Evolutionary conservation across 805 yeast species (phyloP), one percentile per base, ranked within the genome.

Genomic region (Lipomyces spencermartinsiae): DNA sequence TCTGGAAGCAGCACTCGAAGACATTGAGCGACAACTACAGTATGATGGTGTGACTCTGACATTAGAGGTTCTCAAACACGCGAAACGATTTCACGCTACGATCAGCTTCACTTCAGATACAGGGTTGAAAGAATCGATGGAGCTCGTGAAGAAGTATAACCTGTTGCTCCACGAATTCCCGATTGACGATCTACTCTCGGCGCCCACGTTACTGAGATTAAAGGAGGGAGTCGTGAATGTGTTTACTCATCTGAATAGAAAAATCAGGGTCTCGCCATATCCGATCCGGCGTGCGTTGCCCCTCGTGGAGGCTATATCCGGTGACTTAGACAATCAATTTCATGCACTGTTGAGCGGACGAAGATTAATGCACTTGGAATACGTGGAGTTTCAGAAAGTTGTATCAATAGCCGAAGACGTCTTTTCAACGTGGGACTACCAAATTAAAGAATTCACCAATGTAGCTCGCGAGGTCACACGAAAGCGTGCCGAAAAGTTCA

Each of bases 51-150:
- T 92, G 1, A 79, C 78, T 25, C 76, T 84, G 8, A 86, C 95
- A 0, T 77, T 92, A 14, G 86, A 84, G 0, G 80, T 90, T 0
- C 80, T 93, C 64, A 85, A 86, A 67, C 79, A 83, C 16, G 92
- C 93, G 1, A 93, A 91, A 72, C 82, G 98, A 70, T 91, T 88
- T 74, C 96, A 91, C 75, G 88, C 92, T 0, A 88, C 93, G 0
- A 85, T 87, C n/a, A 83, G 89, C 46, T 89, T 91, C 73, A 80
- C 85, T 43, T 85, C 92, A 5, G 96, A 91, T 74, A 87, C 90
- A 1, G 91, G 92, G 0, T 78, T 94, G 25, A 77, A 80, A 49
- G 75, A 72, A n/a, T 63, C 75, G 10, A 59, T 61, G 22, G 73
- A 71, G 9, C 35, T 55, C 29, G 85, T 92, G 0, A 79, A 80